These are phyloP conservation scores for Cladosporium sp. DNA, from an alignment of 2,329 filamentous ascomycete species.

Conservation along the genomic window DNA sequence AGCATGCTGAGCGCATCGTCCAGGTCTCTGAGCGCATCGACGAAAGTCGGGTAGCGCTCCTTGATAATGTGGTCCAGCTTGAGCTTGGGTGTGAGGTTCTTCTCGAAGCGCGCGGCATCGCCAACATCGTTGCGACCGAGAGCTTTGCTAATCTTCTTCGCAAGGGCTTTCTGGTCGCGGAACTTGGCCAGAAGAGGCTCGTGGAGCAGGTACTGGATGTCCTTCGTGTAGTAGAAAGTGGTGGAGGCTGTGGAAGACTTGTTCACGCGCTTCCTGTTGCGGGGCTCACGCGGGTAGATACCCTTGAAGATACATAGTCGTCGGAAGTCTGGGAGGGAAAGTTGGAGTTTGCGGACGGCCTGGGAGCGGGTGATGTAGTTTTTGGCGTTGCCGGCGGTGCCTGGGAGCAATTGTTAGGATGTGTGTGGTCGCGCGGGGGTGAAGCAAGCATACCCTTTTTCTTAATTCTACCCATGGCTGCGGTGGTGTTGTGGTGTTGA, in stretches of 20 bases:
- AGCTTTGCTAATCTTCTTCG: constrained; percentile 95
- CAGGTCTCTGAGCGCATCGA: constrained; percentile 88
- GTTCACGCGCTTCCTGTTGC: constrained; percentile 94
- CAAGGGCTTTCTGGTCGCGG: constrained; percentile 92
- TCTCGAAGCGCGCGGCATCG: constrained; percentile 86
- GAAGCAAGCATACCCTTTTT: constrained; percentile 68
- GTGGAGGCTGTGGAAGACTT: constrained; percentile 88
- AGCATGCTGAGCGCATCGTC: constrained; percentile 97
- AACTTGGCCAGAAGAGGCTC: constrained; percentile 93
- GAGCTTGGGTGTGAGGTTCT: constrained; percentile 84
- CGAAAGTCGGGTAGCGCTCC: constrained; percentile 96
- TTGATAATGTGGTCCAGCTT: constrained; percentile 96
- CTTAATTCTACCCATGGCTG: constrained; percentile 72
- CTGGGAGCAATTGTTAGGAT: constrained; percentile 40
- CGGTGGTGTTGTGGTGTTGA: constrained; percentile 17
- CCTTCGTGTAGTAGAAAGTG: constrained; percentile 89
- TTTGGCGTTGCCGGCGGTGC: constrained; percentile 86
- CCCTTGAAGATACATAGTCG: constrained; percentile 99
- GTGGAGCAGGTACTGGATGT: constrained; percentile 97
- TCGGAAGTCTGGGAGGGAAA: constrained; percentile 95
- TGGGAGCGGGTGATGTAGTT: constrained; percentile 98
- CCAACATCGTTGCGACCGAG: constrained; percentile 87
- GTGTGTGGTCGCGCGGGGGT: constrained; percentile 13
- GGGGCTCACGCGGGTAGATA: constrained; percentile 95
- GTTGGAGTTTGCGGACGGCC: constrained; percentile 95